A percentile compares a stretch with the other conserved stretches of the same genome.
phyloP scores from a whole-genome alignment of 202 grass and related monocot genomes.

The Zoysia matrella region DNA sequence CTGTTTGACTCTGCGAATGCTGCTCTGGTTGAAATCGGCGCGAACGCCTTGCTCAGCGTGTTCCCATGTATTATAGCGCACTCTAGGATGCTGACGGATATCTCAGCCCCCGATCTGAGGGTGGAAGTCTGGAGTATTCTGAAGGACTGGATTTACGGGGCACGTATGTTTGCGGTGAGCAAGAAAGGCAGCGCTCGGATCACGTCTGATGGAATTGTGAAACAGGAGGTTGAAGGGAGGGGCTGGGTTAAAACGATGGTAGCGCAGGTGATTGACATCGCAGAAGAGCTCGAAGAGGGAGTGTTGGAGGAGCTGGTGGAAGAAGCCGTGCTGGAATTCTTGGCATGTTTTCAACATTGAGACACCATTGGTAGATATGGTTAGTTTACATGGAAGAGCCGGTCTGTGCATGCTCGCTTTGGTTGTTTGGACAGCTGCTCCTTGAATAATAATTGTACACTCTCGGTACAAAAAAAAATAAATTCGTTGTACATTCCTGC shows the following conservation, averaged over 20 bases:
- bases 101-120: conserved; percentile 22
- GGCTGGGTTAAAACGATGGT: conserved; percentile 55
- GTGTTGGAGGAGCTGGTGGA: conserved; percentile 71
- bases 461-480: not conserved
- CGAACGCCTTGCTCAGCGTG: conserved; percentile 49
- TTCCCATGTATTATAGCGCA: conserved; percentile 58
- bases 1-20: too few relatives aligned
- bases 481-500: too few relatives aligned
- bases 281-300: conserved; percentile 51
- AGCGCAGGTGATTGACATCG: conserved; percentile 60
- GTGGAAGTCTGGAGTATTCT: too few relatives aligned
- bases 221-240: conserved; percentile 62
- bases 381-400: conserved; percentile 2
- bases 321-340: conserved; percentile 66
- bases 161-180: too few relatives aligned
- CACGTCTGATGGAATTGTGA: conserved; percentile 59
- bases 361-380: not conserved
- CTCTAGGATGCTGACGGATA: conserved; percentile 22
- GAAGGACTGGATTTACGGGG: too few relatives aligned
- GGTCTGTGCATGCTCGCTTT: not conserved
- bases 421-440: conserved; percentile 12
- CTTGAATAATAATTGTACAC: not conserved
- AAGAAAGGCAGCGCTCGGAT: not conserved
- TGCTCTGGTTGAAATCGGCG: not conserved
- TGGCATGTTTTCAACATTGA: conserved; percentile 21